Evolutionary conservation across 2,329 filamentous ascomycete genomes (phyloP).

Genomic region (Dactylella cylindrospora): DNA sequence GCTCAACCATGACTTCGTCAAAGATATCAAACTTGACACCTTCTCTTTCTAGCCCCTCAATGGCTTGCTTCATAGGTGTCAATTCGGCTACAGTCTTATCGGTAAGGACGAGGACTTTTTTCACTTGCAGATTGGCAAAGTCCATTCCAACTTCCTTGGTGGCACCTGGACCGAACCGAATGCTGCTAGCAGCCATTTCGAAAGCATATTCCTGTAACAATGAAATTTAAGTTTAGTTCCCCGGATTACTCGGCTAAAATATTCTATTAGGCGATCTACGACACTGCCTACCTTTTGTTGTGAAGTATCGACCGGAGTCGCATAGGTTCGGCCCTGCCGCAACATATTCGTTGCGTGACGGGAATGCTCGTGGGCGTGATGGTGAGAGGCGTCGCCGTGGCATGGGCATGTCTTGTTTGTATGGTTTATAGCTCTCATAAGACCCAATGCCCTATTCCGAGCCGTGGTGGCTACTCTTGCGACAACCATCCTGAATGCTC

Average conservation of each 20-base stretch:
- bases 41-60: constrained; percentile 75
- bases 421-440: constrained; percentile 41
- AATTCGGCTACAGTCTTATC: constrained; percentile 79
- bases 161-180: constrained; percentile 76
- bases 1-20: constrained; percentile 79
- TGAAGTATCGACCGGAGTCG: constrained; percentile 72
- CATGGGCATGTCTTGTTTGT: constrained; percentile 69
- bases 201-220: constrained; percentile 79
- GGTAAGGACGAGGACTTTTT: constrained; percentile 88
- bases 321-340: constrained; percentile 58
- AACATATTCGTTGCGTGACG: constrained; percentile 52
- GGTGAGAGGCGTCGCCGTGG: constrained; percentile 82
- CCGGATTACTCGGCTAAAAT: too few relatives aligned
- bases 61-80: constrained; percentile 84
- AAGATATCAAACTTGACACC: constrained; percentile 80
- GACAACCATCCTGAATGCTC: constrained; percentile 11
- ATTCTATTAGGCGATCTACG: too few relatives aligned
- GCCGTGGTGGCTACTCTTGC: constrained; percentile 35
- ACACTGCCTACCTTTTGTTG: constrained; percentile 65
- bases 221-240: too few relatives aligned
- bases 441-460: constrained; percentile 31
- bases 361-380: constrained; percentile 58
- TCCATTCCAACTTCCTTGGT: constrained; percentile 99
- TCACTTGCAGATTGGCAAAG: constrained; percentile 83
- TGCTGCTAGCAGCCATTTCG: constrained; percentile 73